A percentile compares a stretch with the other conserved stretches of the same genome.
Evolutionary conservation across 139 green algal species (phyloP).

Genomic region (Edaphochlamys debaryana): DNA sequence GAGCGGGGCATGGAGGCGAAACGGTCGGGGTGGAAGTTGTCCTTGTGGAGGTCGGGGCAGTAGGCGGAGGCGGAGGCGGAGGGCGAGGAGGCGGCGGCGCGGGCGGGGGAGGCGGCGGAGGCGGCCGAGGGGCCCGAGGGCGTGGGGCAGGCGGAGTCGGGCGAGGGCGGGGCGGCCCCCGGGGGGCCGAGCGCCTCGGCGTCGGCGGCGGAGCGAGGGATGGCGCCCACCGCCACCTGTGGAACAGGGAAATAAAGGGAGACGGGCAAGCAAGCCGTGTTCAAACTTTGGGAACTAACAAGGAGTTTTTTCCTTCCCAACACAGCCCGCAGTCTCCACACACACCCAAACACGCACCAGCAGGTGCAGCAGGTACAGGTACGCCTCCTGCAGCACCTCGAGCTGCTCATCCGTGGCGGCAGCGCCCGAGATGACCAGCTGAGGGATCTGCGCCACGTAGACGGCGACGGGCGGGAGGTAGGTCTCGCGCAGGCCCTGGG

Average conservation of each 20-base stretch:
- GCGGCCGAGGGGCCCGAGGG: too few species aligned
- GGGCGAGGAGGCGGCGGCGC: neutral
- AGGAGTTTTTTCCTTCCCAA: too few species aligned
- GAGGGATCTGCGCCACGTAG: slow-evolving; percentile 44
- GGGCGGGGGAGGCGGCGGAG: neutral
- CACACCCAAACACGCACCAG: too few species aligned
- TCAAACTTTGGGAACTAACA: too few species aligned
- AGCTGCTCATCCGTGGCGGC: neutral
- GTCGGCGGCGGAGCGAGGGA: neutral
- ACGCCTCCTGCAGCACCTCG: slow-evolving; percentile 22
- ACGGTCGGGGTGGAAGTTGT: slow-evolving; percentile 26
- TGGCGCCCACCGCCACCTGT: slow-evolving; percentile 34
- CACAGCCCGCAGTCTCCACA: too few species aligned
- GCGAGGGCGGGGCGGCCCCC: neutral
- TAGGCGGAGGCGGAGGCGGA: neutral
- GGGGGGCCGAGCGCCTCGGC: neutral
- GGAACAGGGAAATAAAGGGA: too few species aligned
- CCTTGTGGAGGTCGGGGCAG: slow-evolving; percentile 33
- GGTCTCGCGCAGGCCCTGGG: slow-evolving; percentile 20
- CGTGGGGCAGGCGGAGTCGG: neutral
- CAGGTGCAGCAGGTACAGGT: slow-evolving; percentile 34
- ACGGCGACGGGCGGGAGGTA: slow-evolving; percentile 47
- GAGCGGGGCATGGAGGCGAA: neutral
- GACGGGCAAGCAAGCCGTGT: too few species aligned
- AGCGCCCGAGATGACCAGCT: neutral